These are phyloP conservation scores for Trichosporon coremiiforme DNA, from an alignment of 1,284 basidiomycete species.

Conservation along the genomic window DNA sequence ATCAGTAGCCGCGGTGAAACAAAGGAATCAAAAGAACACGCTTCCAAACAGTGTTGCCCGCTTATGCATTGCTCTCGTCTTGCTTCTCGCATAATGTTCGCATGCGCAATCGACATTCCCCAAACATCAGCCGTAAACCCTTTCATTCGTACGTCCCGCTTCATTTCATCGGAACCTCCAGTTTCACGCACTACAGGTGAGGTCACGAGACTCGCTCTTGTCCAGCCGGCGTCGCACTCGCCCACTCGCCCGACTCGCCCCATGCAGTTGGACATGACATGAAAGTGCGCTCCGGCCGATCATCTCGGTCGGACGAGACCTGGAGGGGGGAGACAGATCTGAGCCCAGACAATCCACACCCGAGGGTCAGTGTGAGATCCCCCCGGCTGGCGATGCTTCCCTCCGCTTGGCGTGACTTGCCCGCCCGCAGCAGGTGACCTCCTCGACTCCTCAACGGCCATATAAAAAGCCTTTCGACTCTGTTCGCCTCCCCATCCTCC, in stretches of 20 bases:
- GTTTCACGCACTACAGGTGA: neutral
- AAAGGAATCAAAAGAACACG: neutral
- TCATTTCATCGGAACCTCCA: neutral
- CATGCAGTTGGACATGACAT: no score
- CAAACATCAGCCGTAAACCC: neutral
- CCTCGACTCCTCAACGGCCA: neutral
- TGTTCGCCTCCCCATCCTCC: neutral
- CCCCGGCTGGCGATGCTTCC: neutral
- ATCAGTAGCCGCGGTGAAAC: neutral
- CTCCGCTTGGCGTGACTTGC: neutral
- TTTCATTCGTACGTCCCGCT: neutral
- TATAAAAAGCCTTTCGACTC: neutral
- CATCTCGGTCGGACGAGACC: neutral
- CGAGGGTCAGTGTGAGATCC: neutral
- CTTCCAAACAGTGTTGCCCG: neutral
- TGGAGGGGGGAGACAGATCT: neutral
- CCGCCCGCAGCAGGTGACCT: neutral
- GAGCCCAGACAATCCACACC: neutral
- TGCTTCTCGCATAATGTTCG: neutral
- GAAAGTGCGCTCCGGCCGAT: neutral
- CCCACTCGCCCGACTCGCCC: no score
- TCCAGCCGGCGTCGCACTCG: neutral
- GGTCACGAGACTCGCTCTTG: neutral
- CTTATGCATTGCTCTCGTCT: neutral
- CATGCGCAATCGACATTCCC: neutral